phyloP scores from a whole-genome alignment of 2,329 filamentous ascomycete genomes.

The Zymoseptoria ardabiliae region DNA sequence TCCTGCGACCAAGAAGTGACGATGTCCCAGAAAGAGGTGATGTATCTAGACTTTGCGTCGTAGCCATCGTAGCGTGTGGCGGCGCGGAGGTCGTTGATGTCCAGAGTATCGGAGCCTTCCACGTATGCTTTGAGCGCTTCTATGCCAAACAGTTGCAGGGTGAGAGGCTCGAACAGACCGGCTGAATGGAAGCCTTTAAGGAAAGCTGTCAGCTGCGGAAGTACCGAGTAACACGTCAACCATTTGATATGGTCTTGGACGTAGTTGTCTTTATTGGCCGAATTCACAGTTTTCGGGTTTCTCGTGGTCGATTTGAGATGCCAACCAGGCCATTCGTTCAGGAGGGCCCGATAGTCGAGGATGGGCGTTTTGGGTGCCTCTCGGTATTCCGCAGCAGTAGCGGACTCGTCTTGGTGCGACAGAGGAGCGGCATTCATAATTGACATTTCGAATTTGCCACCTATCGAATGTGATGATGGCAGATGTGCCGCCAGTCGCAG shows the following conservation, averaged over 20 bases:
- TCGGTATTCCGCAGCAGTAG: background rate
- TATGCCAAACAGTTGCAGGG: slow-evolving; percentile 54
- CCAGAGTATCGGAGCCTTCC: slow-evolving; percentile 76
- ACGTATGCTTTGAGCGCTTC: slow-evolving; percentile 66
- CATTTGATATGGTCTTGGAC: slow-evolving; percentile 79
- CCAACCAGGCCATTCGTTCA: slow-evolving; percentile 49
- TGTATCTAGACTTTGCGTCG: slow-evolving; percentile 58
- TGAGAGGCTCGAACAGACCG: slow-evolving; percentile 12
- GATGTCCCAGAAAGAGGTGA: slow-evolving; percentile 78
- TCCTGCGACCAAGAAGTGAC: slow-evolving; percentile 59
- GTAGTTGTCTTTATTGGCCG: slow-evolving; percentile 68
- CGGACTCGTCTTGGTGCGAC: background rate
- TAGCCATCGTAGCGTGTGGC: slow-evolving; percentile 77
- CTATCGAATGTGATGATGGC: background rate
- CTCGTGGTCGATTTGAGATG: slow-evolving; percentile 33
- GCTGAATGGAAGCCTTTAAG: slow-evolving; percentile 59
- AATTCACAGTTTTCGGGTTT: slow-evolving; percentile 65
- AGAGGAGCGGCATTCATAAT: background rate
- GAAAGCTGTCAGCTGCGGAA: slow-evolving; percentile 73
- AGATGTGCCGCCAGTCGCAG: slow-evolving; percentile 40
- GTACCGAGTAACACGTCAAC: slow-evolving; percentile 70
- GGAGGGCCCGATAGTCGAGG: background rate
- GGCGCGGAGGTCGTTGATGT: slow-evolving; percentile 63
- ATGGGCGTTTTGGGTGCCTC: background rate
- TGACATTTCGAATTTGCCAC: background rate